These are phyloP conservation scores for Parastagonospora nodorum DNA, from an alignment of 2,329 filamentous ascomycete genomes.

Conservation along the genomic window DNA sequence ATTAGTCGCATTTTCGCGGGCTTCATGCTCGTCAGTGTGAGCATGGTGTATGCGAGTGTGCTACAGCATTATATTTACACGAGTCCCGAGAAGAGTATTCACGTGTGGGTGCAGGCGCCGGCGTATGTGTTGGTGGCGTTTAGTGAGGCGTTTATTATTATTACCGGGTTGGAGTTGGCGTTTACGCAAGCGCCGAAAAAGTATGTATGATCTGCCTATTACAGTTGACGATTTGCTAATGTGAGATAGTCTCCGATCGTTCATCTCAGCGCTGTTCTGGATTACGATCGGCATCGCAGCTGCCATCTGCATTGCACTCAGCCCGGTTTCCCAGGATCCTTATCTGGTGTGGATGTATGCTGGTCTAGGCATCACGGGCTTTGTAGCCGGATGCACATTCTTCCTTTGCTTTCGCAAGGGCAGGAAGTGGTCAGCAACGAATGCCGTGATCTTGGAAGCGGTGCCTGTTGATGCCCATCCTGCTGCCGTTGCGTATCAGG, in stretches of 20 bases:
- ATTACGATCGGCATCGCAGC: slow-evolving; percentile 34
- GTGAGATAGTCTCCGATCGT: slow-evolving; percentile 11
- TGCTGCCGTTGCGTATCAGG: too few species aligned
- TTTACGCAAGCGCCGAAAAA: slow-evolving; percentile 46
- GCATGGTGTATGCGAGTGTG: slow-evolving; percentile 31
- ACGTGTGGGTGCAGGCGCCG: slow-evolving; percentile 46
- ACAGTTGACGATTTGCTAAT: too few species aligned
- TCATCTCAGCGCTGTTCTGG: slow-evolving; percentile 39
- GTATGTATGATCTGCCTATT: slow-evolving; percentile 4
- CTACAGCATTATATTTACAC: slow-evolving; percentile 38
- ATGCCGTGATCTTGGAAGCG: too few species aligned
- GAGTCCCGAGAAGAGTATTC: slow-evolving; percentile 40
- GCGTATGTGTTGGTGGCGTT: slow-evolving; percentile 44
- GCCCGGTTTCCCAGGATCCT: slow-evolving; percentile 33
- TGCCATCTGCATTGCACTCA: slow-evolving; percentile 31
- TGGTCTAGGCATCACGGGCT: slow-evolving; percentile 7
- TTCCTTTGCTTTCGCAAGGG: slow-evolving; percentile 55
- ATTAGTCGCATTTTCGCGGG: slow-evolving; percentile 26
- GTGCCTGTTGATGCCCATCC: too few species aligned
- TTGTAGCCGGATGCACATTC: slow-evolving; percentile 13
- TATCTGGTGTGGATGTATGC: slow-evolving; percentile 28
- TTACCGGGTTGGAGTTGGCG: slow-evolving; percentile 48
- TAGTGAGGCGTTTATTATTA: slow-evolving; percentile 49
- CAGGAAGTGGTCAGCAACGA: neutral
- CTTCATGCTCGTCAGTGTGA: slow-evolving; percentile 23